phyloP scores from a whole-genome alignment of 2,329 filamentous ascomycete genomes.

The Myriosclerotinia curreyana region DNA sequence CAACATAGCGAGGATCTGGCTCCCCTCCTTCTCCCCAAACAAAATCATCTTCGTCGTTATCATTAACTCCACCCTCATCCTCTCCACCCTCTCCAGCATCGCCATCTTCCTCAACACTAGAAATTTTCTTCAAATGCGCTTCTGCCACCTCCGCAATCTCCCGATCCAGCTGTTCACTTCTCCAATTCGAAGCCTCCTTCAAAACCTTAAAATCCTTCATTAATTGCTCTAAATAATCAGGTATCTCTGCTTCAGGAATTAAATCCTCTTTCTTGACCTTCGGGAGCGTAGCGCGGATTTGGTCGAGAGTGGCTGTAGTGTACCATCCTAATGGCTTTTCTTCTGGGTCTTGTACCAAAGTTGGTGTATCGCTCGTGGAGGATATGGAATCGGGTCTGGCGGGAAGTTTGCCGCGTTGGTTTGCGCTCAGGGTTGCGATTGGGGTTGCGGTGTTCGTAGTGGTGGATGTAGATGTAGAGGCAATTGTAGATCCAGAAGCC shows the following conservation, averaged over 20 bases:
- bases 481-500: background rate
- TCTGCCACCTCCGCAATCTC: background rate
- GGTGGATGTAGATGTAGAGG: background rate
- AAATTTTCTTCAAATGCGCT: background rate
- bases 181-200: background rate
- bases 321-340: background rate
- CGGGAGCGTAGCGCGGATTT: background rate
- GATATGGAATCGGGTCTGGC: background rate
- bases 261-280: background rate
- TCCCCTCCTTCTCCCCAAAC: background rate
- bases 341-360: too few species aligned
- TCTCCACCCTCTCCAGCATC: background rate
- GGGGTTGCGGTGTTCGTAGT: background rate
- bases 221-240: background rate
- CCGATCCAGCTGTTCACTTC: background rate
- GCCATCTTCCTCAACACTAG: too few species aligned
- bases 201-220: background rate
- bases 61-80: background rate
- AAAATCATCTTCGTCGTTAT: background rate
- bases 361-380: background rate
- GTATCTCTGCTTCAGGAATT: background rate
- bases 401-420: background rate
- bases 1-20: background rate
- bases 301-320: background rate
- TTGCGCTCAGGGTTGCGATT: background rate